phyloP scores from a whole-genome alignment of 441 rosid species.

The Raphanus hybrid region DNA sequence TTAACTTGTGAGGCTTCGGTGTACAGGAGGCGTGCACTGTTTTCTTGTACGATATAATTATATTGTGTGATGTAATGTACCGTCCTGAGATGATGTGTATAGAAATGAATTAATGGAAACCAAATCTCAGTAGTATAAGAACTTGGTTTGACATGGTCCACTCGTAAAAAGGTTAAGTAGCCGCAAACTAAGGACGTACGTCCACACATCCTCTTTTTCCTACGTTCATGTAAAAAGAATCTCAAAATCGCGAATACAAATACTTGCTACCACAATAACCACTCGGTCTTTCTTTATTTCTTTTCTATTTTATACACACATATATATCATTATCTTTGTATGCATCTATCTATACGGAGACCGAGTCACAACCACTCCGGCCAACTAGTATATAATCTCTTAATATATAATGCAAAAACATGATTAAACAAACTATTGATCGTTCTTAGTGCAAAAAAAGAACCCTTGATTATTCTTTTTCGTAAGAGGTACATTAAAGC shows the following conservation, averaged over 20 bases:
- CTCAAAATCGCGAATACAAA: conserved; percentile 1
- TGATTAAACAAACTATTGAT: neutral
- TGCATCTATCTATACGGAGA: conserved; percentile 4
- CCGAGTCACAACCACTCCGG: neutral
- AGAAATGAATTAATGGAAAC: conserved; percentile 5
- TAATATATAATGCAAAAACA: neutral
- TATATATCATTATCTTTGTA: conserved; percentile 16
- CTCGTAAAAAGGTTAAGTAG: conserved; percentile 30
- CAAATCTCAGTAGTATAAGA: neutral
- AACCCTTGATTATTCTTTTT: neutral
- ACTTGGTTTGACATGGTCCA: conserved; percentile 34
- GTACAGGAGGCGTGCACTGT: conserved; percentile 18
- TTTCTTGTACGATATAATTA: neutral
- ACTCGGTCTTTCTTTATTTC: conserved; percentile 22
- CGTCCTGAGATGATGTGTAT: neutral
- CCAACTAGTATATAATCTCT: neutral
- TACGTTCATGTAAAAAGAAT: conserved; percentile 7
- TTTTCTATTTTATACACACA: conserved; percentile 18
- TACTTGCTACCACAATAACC: conserved; percentile 2
- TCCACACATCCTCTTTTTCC: conserved; percentile 37
- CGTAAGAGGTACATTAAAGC: neutral
- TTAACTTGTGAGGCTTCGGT: conserved; percentile 16
- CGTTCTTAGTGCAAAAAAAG: neutral
- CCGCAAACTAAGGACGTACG: conserved; percentile 41
- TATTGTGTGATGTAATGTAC: neutral